A percentile compares a stretch with the other conserved stretches of the same genome.
Conservation (phyloP, 2,329 filamentous ascomycete species). For the Zalaria sp. region DNA sequence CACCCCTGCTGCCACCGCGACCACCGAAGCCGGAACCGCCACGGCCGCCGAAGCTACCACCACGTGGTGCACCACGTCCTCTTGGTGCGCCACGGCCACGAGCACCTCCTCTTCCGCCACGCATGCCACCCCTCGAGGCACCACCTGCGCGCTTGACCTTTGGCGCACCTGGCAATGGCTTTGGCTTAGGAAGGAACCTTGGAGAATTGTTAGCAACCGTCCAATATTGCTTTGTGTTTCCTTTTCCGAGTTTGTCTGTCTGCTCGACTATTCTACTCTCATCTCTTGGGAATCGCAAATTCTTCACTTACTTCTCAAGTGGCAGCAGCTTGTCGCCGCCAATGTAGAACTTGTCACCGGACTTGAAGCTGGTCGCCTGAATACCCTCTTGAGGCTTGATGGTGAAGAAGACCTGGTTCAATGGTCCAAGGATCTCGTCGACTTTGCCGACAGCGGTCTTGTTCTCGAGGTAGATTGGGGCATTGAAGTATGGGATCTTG, state of each 20-base stretch:
- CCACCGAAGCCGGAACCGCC: conserved; percentile 19
- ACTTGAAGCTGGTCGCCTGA: conserved; percentile 85
- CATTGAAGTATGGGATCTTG: conserved; percentile 98
- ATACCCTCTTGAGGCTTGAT: conserved; percentile 96
- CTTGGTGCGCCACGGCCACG: conserved; percentile 36
- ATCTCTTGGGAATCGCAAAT: not conserved
- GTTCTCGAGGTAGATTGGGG: conserved; percentile 96
- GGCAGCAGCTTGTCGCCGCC: conserved; percentile 87
- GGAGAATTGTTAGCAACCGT: conserved; percentile 9
- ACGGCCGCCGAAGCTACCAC: conserved; percentile 30
- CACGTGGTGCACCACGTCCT: conserved; percentile 37
- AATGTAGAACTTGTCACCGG: conserved; percentile 95
- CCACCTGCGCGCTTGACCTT: conserved; percentile 60
- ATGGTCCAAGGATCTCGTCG: conserved; percentile 91
- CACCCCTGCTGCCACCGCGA: conserved; percentile 35
- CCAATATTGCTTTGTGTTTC: not conserved
- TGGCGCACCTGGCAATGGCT: conserved; percentile 48
- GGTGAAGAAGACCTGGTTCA: conserved; percentile 98
- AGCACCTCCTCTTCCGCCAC: conserved; percentile 14
- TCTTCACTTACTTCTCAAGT: conserved; percentile 53
- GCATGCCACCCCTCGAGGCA: conserved; percentile 27
- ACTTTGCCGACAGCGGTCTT: conserved; percentile 74
- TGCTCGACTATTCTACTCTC: not conserved
- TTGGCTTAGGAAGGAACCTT: conserved; percentile 86
- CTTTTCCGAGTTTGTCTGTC: not conserved